Evolutionary conservation across 176 grass and related monocot genomes (phyloP), one percentile per base, ranked within the genome.

Genomic region (Aechmea fasciata): DNA sequence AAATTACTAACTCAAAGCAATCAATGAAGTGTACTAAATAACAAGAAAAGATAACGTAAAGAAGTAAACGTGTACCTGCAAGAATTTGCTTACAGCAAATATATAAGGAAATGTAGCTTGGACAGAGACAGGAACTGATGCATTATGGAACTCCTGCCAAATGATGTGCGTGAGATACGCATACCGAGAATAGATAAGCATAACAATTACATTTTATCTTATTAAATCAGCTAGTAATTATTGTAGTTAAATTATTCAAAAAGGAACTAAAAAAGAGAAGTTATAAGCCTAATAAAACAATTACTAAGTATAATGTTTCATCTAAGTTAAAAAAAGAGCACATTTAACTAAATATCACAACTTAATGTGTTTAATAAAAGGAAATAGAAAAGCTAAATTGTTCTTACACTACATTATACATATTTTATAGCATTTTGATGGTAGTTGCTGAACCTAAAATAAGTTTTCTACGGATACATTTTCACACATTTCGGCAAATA

Each of bases 41-140:
- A 54, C 19, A 25, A 26, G 47, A n/a, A 29, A 47, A 55, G 13
- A 13, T 13, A 47, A 15, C 0, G 11, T 11, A 29, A 47, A 54
- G 8, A 55, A 47, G 13, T 13, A 4, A 25, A 17, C 51, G 78
- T 77, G 57, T 10, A 99, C 94, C 94, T 99, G 94, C 85, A 99
- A 83, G 82, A 88, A 99, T 75, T 99, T 99, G 87, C 82, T 99
- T 55, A 93, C 89, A 18, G 76, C 77, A 29, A 99, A 99, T 80
- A 75, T 83, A 73, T 99, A 99, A 28, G 90, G 86, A 79, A 99
- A 99, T 52, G 89, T 83, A 61, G 89, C 87, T 85, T 99, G 94
- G 48, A 78, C 82, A 70, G 94, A 90, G 52, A 83, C 70, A 51
- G 94, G 89, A 57, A 99, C 87, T 64, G 94, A 93, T 68, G 86